phyloP scores from a whole-genome alignment of 257 asterid genomes.

The Przewalskia tangutica region DNA sequence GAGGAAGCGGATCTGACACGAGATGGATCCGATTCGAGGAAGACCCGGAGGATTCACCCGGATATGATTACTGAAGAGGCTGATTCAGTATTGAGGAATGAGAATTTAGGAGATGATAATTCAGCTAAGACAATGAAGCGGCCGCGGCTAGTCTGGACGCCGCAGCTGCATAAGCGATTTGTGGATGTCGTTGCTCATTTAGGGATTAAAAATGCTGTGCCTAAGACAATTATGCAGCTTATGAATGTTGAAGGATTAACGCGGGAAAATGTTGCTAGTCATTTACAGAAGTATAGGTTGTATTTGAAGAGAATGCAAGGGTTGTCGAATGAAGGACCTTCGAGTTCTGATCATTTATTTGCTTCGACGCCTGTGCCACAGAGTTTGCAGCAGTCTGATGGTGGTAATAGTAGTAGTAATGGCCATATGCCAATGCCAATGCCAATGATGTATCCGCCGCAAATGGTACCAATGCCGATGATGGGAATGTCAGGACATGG shows the following conservation, averaged over 20 bases:
- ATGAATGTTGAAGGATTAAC: slow-evolving; percentile 26
- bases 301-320: slow-evolving; percentile 27
- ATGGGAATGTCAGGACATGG: slow-evolving; percentile 31
- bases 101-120: no score
- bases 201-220: slow-evolving; percentile 22
- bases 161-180: slow-evolving; percentile 22
- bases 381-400: slow-evolving; percentile 1
- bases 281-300: slow-evolving; percentile 22
- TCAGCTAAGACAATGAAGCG: slow-evolving; percentile 3
- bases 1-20: slow-evolving; percentile 5
- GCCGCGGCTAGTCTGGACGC: slow-evolving; percentile 23
- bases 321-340: slow-evolving; percentile 9
- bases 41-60: not conserved
- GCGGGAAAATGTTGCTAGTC: slow-evolving; percentile 24
- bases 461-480: slow-evolving; percentile 49
- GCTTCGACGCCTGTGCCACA: slow-evolving; percentile 17
- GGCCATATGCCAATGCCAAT: slow-evolving; percentile 14
- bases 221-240: slow-evolving; percentile 22
- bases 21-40: slow-evolving; percentile 5
- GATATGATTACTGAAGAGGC: no score
- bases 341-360: slow-evolving; percentile 11
- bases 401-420: not conserved
- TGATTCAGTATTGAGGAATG: not conserved
- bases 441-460: slow-evolving; percentile 50
- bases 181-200: slow-evolving; percentile 22